Base-by-base conservation (phyloP, 305 asterid species). In the Fraxinus ornus region DNA sequence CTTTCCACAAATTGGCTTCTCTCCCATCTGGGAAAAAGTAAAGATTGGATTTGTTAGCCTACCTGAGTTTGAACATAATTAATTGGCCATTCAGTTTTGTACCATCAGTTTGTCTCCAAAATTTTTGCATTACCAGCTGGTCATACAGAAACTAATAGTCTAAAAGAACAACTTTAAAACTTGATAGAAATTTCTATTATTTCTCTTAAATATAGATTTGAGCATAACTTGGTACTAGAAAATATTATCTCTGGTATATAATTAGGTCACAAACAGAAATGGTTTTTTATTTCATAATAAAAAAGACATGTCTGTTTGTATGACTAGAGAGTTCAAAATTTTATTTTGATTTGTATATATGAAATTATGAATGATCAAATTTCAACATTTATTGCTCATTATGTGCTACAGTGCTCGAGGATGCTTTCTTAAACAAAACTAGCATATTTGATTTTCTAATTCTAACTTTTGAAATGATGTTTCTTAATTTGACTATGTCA, bases 281-380 rank as follows among this genome's bases (percentile, higher is more conserved):
- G 32, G 30, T 21, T 22, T 62, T 22, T 62, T 62, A 7, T 60
- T 60, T 21, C 70, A 7, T 60, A 60, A 60, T 60, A 21, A 60
- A 60, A 57, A 60, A 7, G 30, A 24, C 71, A 9, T 8, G 39
- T 49, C 78, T 77, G 37, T 77, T 79, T 32, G 37, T 30, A 30
- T 13, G 76, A 5, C 76, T 71, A 15, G 6, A 10, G 72, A 64
- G 33, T 76, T 39, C 47, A 76, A 24, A 60, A 71, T 60, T 52
- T 55, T 76, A 55, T 39, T 75, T 57, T 74, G 55, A 32, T 37
- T 77, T 19, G 30, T 68, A 78, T 26, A 82, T 79, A 79, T 41
- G 76, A 35, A 47, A 76, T 71, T 79, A 79, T 39, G 73, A 36
- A 49, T 80, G 44, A 76, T 75, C 49, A 41, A 57, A 78, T 82